These are phyloP conservation scores for Hawksworthiomyces lignivorus DNA, from an alignment of 2,329 filamentous ascomycete genomes.

Conservation along the genomic window DNA sequence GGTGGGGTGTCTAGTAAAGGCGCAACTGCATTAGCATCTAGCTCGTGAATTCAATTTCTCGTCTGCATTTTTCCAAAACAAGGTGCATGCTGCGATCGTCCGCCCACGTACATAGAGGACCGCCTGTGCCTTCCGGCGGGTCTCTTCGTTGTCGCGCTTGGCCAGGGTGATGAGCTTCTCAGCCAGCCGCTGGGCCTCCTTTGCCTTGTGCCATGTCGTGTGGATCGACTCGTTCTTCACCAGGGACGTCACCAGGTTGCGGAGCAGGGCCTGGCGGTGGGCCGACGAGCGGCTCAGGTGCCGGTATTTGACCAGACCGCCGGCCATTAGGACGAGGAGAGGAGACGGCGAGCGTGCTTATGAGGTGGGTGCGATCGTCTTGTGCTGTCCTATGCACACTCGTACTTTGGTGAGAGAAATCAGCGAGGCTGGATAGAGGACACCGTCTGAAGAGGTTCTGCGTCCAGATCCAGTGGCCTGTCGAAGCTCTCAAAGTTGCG, in stretches of 20 bases:
- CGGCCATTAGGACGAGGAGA: constrained; percentile 58
- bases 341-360: not conserved
- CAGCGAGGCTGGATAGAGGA: not conserved
- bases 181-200: constrained; percentile 87
- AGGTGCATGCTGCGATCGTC: no score
- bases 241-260: constrained; percentile 92
- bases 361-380: constrained; percentile 2
- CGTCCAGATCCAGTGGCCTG: constrained; percentile 4
- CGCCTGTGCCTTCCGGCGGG: constrained; percentile 62
- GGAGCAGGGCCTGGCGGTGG: constrained; percentile 84
- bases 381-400: not conserved
- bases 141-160: constrained; percentile 85
- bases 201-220: constrained; percentile 94
- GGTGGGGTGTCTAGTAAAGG: constrained; percentile 53
- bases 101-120: constrained; percentile 66
- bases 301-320: constrained; percentile 78
- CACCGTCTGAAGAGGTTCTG: not conserved
- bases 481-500: constrained; percentile 8
- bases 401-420: constrained; percentile 3
- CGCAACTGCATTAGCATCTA: no score
- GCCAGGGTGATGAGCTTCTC: constrained; percentile 92
- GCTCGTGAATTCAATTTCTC: no score
- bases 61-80: no score
- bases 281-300: constrained; percentile 79
- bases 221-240: constrained; percentile 89